phyloP scores from a whole-genome alignment of 176 grass and related monocot genomes.

The Saccharum officinarum region DNA sequence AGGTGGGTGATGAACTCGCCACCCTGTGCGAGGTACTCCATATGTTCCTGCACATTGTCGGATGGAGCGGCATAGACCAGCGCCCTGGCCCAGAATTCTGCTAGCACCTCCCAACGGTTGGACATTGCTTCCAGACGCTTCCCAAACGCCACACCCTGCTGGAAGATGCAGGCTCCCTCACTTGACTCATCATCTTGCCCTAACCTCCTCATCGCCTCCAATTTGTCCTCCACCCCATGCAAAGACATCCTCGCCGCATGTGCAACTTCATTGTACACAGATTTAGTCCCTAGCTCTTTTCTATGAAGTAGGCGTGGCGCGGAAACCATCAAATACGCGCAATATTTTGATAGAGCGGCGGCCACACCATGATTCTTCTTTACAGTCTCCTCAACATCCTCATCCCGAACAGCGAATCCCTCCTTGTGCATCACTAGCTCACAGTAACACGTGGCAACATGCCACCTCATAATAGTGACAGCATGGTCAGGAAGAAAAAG shows the following conservation, averaged over 20 bases:
- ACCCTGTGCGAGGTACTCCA: neutral
- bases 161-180: neutral
- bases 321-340: neutral
- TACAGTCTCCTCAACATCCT: neutral
- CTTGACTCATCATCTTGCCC: neutral
- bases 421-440: neutral
- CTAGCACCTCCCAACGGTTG: neutral
- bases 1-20: neutral
- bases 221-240: neutral
- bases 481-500: neutral
- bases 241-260: neutral
- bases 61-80: neutral
- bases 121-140: neutral
- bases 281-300: neutral
- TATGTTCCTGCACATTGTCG: neutral
- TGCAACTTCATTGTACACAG: neutral
- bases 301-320: neutral
- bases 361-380: neutral
- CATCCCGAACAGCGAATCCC: neutral
- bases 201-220: neutral
- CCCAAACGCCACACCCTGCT: neutral
- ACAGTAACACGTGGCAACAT: neutral
- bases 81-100: neutral
- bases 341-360: neutral
- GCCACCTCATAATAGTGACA: neutral